Percentiles rank a stretch among this genome's conserved stretches.
These are phyloP conservation scores for Alternaria triticimaculans DNA, from an alignment of 2,329 filamentous ascomycete species.

Conservation along the genomic window DNA sequence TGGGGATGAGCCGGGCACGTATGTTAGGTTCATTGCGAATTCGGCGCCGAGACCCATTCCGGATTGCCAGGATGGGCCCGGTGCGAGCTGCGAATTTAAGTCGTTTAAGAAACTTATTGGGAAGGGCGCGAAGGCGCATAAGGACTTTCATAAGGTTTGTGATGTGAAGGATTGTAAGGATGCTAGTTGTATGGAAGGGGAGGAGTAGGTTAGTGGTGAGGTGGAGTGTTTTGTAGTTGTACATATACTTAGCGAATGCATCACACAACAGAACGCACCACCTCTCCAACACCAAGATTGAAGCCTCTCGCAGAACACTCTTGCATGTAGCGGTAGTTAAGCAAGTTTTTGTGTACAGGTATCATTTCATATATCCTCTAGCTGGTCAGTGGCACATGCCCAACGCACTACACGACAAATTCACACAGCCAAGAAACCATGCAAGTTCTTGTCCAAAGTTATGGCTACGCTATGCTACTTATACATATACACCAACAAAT, in stretches of 20 bases:
- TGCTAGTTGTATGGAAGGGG: neutral
- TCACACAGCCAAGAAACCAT: neutral
- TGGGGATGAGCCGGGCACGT: conserved; percentile 52
- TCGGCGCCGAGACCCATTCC: conserved; percentile 57
- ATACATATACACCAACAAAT: neutral
- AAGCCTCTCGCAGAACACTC: too few species aligned
- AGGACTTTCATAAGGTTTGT: conserved; percentile 40
- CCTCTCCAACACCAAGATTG: too few species aligned
- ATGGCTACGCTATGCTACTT: neutral
- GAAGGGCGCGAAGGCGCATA: conserved; percentile 45
- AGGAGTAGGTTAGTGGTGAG: neutral
- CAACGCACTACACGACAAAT: neutral
- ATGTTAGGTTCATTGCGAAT: conserved; percentile 61
- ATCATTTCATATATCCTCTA: too few species aligned
- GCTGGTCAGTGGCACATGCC: too few species aligned
- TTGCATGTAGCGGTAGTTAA: too few species aligned
- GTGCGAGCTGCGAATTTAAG: conserved; percentile 57
- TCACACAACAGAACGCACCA: neutral
- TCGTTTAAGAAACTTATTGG: conserved; percentile 53
- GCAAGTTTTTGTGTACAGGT: too few species aligned
- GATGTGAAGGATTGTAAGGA: conserved; percentile 27
- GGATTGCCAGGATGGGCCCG: conserved; percentile 57
- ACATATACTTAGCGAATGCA: neutral
- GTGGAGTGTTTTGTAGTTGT: neutral
- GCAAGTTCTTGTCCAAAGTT: neutral